A percentile compares a stretch with the other conserved stretches of the same genome.
These are phyloP conservation scores for Chloridella minuta DNA, from an alignment of 352 stramenopile genomes.

Conservation along the genomic window DNA sequence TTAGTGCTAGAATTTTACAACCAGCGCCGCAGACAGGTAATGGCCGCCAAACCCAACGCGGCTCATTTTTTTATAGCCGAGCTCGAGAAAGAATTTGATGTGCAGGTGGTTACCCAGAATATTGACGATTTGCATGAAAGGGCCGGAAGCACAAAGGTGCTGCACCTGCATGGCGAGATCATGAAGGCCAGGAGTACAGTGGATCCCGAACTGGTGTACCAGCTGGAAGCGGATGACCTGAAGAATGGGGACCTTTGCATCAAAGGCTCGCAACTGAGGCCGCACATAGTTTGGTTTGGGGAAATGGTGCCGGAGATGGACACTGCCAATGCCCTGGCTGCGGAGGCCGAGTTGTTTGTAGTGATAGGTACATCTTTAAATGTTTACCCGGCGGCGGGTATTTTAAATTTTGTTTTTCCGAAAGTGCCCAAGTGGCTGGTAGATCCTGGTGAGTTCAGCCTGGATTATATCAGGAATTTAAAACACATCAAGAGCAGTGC, in stretches of 20 bases:
- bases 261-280: background rate
- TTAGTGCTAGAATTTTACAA: background rate
- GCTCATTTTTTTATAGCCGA: background rate
- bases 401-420: background rate
- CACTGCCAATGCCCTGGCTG: background rate
- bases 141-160: background rate
- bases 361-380: background rate
- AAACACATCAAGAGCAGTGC: background rate
- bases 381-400: background rate
- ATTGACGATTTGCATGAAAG: background rate
- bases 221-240: background rate
- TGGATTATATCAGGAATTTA: background rate
- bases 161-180: background rate
- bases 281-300: background rate
- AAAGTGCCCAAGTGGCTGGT: background rate
- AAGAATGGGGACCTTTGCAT: background rate
- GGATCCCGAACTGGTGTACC: background rate
- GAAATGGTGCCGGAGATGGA: background rate
- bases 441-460: background rate
- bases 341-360: background rate
- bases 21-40: background rate
- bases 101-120: background rate
- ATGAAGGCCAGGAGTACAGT: background rate
- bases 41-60: background rate
- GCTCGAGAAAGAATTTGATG: background rate